Conservation (phyloP, 176 grass and related monocot genomes). For the Poa annua region DNA sequence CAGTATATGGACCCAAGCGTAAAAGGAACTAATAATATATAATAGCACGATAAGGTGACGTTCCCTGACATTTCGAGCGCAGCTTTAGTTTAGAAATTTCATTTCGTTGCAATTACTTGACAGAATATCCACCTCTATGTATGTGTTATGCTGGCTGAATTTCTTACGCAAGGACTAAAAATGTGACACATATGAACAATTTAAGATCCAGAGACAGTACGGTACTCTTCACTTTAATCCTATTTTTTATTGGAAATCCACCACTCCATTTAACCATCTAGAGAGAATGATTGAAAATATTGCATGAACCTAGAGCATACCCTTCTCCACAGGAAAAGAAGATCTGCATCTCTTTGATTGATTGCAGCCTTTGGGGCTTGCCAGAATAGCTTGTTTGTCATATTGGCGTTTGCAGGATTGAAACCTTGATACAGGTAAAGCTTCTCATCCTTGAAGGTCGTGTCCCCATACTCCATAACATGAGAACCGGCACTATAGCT, state of each 20-base stretch:
- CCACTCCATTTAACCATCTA: neutral
- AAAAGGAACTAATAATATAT: neutral
- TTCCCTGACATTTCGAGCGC: neutral
- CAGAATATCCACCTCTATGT: neutral
- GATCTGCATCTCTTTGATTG: conserved; percentile 89
- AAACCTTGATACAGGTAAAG: conserved; percentile 94
- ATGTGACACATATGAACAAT: conserved; percentile 8
- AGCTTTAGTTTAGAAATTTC: neutral
- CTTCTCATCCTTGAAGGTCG: conserved; percentile 70
- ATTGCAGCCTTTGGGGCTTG: conserved; percentile 46
- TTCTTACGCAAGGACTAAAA: neutral
- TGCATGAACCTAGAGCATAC: conserved; percentile 35
- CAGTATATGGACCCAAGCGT: neutral
- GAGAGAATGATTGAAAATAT: neutral
- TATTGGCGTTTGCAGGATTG: conserved; percentile 66
- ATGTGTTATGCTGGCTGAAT: neutral
- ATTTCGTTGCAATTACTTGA: neutral
- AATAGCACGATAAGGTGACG: neutral
- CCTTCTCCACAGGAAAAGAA: conserved; percentile 82
- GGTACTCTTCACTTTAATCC: neutral
- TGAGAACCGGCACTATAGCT: conserved; percentile 59
- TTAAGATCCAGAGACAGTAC: neutral
- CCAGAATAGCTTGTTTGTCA: conserved; percentile 51
- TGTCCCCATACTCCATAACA: conserved; percentile 97
- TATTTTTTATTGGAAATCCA: neutral